Evolutionary conservation across 352 stramenopile species (phyloP), one percentile per base, ranked within the genome.

Genomic region (Globisporangium ultimum): DNA sequence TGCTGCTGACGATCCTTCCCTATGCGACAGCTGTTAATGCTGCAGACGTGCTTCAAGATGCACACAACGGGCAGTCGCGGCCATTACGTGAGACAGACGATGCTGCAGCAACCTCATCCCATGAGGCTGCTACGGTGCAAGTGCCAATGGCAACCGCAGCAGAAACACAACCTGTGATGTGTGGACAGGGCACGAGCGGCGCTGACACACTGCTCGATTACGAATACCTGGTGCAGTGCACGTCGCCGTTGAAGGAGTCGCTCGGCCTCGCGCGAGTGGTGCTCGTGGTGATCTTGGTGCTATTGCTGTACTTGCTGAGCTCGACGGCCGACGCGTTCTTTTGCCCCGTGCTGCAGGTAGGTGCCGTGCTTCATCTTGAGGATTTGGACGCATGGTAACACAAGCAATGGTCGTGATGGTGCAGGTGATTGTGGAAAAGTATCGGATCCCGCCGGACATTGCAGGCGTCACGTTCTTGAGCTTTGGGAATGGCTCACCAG

Each of bases 261-360:
- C 66, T 72, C 0, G 60, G 60, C 3, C 41, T 78, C 5, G 76
- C 71, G 14, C 75, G 73, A 9, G 62, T 67, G 8, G 41, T 68
- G 32, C 68, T 93, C 8, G 66, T 89, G 15, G 34, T 78, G 40
- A 59, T 78, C 46, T 70, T 93, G 15, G 57, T 82, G 9, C 47
- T 89, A 52, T 66, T 93, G 51, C 61, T 93, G 12, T 93, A 91
- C 54, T 62, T 93, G 36, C 67, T 91, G 24, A 91, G 81, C 66
- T 91, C 84, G 24, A 93, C 84, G 3, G 84, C 84, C 50, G 84
- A 93, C 63, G 72, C 83, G 58, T 93, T 93, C 63, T 93, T 93
- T 65, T 90, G 78, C 47, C 84, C 84, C 0, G 71, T 84, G 42
- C 62, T 91, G 9, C 84, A 93, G 62, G 74, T 84, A 49, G 18